A percentile compares a stretch with the other conserved stretches of the same genome.
Evolutionary conservation across 1,139 yeast species (phyloP).

Genomic region (Suhomyces panamericanus): DNA sequence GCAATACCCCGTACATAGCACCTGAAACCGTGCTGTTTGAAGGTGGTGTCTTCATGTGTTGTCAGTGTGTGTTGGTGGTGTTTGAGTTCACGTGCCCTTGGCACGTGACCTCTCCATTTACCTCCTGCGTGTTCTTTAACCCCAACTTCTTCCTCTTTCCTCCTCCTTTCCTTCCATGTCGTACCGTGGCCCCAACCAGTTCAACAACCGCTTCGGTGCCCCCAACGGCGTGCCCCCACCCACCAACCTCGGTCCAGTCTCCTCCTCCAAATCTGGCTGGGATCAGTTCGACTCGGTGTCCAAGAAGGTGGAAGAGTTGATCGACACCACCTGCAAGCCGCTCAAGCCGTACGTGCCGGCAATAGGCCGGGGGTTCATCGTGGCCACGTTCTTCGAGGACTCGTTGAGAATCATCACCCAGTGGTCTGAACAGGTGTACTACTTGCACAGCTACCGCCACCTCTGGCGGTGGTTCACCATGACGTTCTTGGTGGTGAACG

Average conservation of each 20-base stretch:
- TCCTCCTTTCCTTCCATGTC: slow-evolving; percentile 14
- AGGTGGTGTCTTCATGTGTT: too few species aligned
- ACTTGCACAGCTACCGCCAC: slow-evolving; percentile 77
- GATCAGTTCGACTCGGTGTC: slow-evolving; percentile 51
- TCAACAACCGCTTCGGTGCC: slow-evolving; percentile 18
- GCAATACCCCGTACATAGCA: too few species aligned
- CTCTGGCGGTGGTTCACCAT: slow-evolving; percentile 79
- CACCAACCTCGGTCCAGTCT: slow-evolving; percentile 26
- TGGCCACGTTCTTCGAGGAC: slow-evolving; percentile 93
- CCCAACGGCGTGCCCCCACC: slow-evolving; percentile 17
- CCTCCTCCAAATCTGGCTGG: slow-evolving; percentile 21
- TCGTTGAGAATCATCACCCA: slow-evolving; percentile 80
- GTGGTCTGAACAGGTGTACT: slow-evolving; percentile 90
- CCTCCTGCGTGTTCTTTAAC: slow-evolving; percentile 13
- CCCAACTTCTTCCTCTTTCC: too few species aligned
- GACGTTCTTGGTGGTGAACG: slow-evolving; percentile 61
- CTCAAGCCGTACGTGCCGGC: slow-evolving; percentile 78
- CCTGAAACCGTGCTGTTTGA: too few species aligned
- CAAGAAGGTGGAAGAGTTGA: slow-evolving; percentile 45
- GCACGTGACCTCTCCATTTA: slow-evolving; percentile 6
- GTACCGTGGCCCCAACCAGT: slow-evolving; percentile 21
- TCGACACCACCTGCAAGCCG: slow-evolving; percentile 50
- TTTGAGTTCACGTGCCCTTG: slow-evolving; percentile 3
- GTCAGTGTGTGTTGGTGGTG: too few species aligned
- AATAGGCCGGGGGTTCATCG: slow-evolving; percentile 85